Evolutionary conservation across 805 yeast genomes (phyloP).

Genomic region (Wickerhamomyces kurtzmanii): DNA sequence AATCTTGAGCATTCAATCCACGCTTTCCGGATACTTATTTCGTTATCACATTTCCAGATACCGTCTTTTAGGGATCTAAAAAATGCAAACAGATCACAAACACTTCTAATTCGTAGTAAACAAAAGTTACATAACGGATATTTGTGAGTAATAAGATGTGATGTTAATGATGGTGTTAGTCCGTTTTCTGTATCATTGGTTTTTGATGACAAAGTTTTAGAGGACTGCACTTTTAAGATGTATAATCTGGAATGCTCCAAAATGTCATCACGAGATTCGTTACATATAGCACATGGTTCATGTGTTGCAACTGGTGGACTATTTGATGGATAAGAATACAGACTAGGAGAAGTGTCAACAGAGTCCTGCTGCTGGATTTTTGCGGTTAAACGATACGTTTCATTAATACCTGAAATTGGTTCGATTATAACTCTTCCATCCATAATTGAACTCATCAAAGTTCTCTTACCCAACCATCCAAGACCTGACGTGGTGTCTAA

Average conservation of each 20-base stretch:
- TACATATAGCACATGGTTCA: conserved; percentile 77
- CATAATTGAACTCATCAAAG: conserved; percentile 55
- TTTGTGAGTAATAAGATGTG: conserved; percentile 23
- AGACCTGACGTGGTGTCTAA: conserved; percentile 56
- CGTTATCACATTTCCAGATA: conserved; percentile 48
- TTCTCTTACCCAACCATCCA: conserved; percentile 50
- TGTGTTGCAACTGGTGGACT: conserved; percentile 67
- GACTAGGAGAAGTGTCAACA: conserved; percentile 19
- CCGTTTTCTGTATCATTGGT: conserved; percentile 1
- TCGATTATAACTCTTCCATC: conserved; percentile 80
- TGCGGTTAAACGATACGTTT: conserved; percentile 41
- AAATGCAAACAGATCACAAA: conserved; percentile 76
- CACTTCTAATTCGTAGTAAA: conserved; percentile 65
- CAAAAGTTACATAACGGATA: conserved; percentile 81
- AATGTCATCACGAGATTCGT: conserved; percentile 61
- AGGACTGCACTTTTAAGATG: conserved; percentile 41
- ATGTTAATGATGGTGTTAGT: too few relatives aligned
- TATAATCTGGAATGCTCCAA: conserved; percentile 75
- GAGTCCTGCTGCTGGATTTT: conserved; percentile 11
- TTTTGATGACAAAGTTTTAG: conserved; percentile 10
- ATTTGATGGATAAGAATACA: conserved; percentile 32
- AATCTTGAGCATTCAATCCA: conserved; percentile 61
- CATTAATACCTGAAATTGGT: conserved; percentile 80
- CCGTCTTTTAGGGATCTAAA: conserved; percentile 53
- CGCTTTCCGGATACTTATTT: conserved; percentile 31